Evolutionary conservation across 2,329 filamentous ascomycete genomes (phyloP).

Genomic region (Ophiosphaerella korrae): DNA sequence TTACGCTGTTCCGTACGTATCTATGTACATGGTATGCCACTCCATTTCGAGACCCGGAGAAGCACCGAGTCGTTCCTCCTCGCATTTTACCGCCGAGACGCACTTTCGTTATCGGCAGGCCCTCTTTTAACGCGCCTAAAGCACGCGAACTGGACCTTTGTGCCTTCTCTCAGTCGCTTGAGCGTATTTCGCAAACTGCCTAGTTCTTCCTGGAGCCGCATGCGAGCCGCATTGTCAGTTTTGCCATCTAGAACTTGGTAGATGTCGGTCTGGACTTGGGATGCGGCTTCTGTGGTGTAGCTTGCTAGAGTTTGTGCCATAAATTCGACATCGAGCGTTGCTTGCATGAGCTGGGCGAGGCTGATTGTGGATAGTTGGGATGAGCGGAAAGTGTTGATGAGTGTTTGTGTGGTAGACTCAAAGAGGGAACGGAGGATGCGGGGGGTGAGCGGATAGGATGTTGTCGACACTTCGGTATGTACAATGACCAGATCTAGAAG

Average conservation of each 20-base stretch:
- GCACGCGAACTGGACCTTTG: conserved; percentile 45
- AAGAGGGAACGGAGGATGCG: conserved; percentile 87
- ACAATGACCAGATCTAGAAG: conserved; percentile 86
- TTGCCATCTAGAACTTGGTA: conserved; percentile 89
- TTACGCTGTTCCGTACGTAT: too few relatives aligned
- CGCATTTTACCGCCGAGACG: background rate
- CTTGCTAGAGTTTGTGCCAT: conserved; percentile 89
- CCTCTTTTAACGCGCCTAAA: conserved; percentile 39
- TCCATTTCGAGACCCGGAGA: too few relatives aligned
- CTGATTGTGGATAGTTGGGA: conserved; percentile 66
- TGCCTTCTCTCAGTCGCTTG: conserved; percentile 62
- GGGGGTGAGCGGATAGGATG: conserved; percentile 72
- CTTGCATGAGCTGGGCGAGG: conserved; percentile 88
- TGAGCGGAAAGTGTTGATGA: conserved; percentile 75
- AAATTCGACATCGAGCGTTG: conserved; percentile 96
- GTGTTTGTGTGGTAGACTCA: conserved; percentile 76
- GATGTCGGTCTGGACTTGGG: conserved; percentile 83
- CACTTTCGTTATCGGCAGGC: background rate
- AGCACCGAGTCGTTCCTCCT: too few relatives aligned
- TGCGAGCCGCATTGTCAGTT: conserved; percentile 85
- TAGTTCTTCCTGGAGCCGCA: conserved; percentile 80
- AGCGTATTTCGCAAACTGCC: conserved; percentile 86
- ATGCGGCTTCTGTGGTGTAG: conserved; percentile 83
- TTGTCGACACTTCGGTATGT: conserved; percentile 71
- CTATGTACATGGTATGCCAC: too few relatives aligned